Base-by-base conservation (phyloP, 1,139 yeast genomes). In the Yamadazyma blattariae region DNA sequence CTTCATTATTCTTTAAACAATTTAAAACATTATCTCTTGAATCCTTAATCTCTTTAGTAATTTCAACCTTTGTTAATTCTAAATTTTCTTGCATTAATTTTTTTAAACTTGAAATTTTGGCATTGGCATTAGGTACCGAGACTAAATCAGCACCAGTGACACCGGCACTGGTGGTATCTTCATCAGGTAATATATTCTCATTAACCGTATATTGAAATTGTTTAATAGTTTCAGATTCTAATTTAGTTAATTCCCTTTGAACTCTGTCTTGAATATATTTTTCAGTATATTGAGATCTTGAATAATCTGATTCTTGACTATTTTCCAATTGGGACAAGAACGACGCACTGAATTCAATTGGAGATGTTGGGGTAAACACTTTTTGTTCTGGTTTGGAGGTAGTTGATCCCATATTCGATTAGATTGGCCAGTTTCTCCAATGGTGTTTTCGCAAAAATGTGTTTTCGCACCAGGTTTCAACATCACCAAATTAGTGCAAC, bases 281-380 rank as follows among this genome's bases (percentile, higher is more conserved):
- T 42, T 86, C 92, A 13, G 88, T 75, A 54, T 81, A 75, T 56
- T 88, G 96, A 33, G 83, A 73, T 52, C 96, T 79, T 14, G 95
- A 77, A 57, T 78, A 85, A 56, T 89, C 90, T 7, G 94, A 78
- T 70, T 87, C 96, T 30, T 77, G 71, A 7, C 85, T 73, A 34
- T 76, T 69, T 48, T 86, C 95, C 46, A 89, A 74, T 52, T 83
- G 85, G 17, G 81, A 71, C 44, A 87, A 67, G 42, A 82, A 76
- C 20, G 79, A 73, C 13, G 83, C 80, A 41, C 82, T 80, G 58
- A 81, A 83, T 52, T 84, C 88, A 33, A 86, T 79, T 30, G 92
- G 90, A 5, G 90, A 75, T 38, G 74, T 60, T 35, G 96, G 89
- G 6, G 79, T 69, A 52, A 79, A 80, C 34, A 79, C 81, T 61